Conservation (phyloP, 2,329 filamentous ascomycete species). For the Aspergillus uvarum region DNA sequence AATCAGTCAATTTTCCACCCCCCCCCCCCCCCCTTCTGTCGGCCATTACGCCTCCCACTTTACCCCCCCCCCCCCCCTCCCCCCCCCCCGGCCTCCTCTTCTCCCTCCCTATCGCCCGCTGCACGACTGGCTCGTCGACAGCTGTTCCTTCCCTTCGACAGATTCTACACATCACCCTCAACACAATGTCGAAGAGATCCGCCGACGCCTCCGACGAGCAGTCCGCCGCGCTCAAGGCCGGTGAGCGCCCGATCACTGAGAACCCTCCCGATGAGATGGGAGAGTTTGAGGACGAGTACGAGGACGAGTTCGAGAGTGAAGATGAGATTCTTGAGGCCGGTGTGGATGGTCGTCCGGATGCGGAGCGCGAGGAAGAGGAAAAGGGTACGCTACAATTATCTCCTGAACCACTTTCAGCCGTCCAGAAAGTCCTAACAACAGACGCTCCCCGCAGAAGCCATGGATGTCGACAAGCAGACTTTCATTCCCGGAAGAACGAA, state of each 20-base stretch:
- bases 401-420: background rate
- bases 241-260: constrained; percentile 56
- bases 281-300: constrained; percentile 77
- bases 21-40: too few relatives aligned
- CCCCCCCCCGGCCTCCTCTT: constrained; percentile 17
- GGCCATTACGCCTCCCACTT: too few relatives aligned
- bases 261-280: constrained; percentile 54
- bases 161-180: background rate
- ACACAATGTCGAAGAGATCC: constrained; percentile 60
- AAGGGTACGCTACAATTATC: constrained; percentile 52
- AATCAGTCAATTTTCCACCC: constrained; percentile 2
- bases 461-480: constrained; percentile 91
- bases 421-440: constrained; percentile 15
- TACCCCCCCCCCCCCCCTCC: constrained; percentile 16
- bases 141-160: background rate
- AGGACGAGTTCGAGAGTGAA: constrained; percentile 92
- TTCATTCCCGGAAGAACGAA: constrained; percentile 96
- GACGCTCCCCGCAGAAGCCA: constrained; percentile 57
- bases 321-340: constrained; percentile 94
- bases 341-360: constrained; percentile 87
- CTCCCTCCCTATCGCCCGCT: constrained; percentile 17
- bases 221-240: constrained; percentile 58
- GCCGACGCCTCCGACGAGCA: constrained; percentile 54
- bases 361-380: constrained; percentile 86
- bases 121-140: constrained; percentile 25